A percentile compares a stretch with the other conserved stretches of the same genome.
These are phyloP conservation scores for Paramarasmius palmivorus DNA, from an alignment of 1,284 basidiomycete species.

Conservation along the genomic window DNA sequence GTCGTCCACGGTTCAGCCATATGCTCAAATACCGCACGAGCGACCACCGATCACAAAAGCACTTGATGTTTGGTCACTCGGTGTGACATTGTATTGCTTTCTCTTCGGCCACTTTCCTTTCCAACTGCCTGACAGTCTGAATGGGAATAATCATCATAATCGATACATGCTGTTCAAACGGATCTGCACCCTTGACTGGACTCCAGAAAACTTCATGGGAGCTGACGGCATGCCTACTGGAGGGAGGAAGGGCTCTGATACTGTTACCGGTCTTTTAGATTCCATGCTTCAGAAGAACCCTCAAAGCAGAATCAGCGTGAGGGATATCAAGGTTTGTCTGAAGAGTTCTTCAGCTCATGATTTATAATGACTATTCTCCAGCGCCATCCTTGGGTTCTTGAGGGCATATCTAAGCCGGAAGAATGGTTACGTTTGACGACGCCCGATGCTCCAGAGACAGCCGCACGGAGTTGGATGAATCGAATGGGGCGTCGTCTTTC, in stretches of 20 bases:
- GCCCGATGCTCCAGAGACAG: not conserved
- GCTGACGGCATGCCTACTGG: conserved; percentile 59
- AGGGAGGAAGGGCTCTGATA: conserved; percentile 38
- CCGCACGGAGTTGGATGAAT: not conserved
- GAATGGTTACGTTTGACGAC: not conserved
- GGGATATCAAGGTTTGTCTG: conserved; percentile 71
- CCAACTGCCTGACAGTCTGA: conserved; percentile 49
- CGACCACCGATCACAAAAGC: conserved; percentile 73
- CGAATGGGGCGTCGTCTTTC: no score
- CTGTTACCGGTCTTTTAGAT: conserved; percentile 66
- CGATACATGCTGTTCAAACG: conserved; percentile 74
- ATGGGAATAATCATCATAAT: conserved; percentile 47
- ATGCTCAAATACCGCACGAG: conserved; percentile 27
- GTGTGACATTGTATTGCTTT: conserved; percentile 86
- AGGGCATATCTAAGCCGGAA: conserved; percentile 2
- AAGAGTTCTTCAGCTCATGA: conserved; percentile 1
- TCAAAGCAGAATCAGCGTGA: conserved; percentile 64
- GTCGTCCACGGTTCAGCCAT: conserved; percentile 16
- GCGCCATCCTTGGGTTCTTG: conserved; percentile 66
- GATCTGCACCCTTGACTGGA: conserved; percentile 75
- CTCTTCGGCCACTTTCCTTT: conserved; percentile 81
- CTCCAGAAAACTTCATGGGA: conserved; percentile 67
- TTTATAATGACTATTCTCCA: conserved; percentile 25
- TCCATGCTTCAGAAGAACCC: conserved; percentile 82
- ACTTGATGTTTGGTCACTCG: conserved; percentile 91